Evolutionary conservation across 2,329 filamentous ascomycete genomes (phyloP).

Genomic region (Nannizziopsis barbatae): DNA sequence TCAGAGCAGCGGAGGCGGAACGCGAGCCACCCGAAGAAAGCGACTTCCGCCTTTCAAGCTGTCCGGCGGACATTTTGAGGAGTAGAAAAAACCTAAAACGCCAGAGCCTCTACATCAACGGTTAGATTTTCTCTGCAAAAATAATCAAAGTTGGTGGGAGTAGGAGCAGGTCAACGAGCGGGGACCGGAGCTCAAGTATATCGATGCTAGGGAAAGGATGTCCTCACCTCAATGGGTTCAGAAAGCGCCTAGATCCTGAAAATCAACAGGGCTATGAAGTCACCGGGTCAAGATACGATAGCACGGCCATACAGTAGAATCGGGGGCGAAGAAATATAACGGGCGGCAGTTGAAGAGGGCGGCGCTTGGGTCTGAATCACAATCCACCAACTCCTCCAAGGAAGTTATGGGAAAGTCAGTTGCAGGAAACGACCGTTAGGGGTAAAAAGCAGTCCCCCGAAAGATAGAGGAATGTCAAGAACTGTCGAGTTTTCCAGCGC

Average conservation of each 20-base stretch:
- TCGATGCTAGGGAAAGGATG: background rate
- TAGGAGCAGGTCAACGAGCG: background rate
- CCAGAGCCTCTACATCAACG: background rate
- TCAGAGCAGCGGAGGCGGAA: constrained; percentile 44
- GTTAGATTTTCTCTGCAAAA: background rate
- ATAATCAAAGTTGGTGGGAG: background rate
- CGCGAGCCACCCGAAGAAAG: constrained; percentile 46
- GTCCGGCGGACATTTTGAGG: constrained; percentile 39
- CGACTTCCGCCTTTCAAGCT: constrained; percentile 49
- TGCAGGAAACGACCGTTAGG: background rate
- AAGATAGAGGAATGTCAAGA: background rate
- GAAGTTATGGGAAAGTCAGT: background rate
- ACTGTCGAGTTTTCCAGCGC: constrained; percentile 1
- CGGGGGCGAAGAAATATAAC: background rate
- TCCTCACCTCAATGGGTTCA: background rate
- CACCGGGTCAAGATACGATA: background rate
- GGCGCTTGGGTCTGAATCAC: constrained; percentile 1
- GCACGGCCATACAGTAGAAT: constrained; percentile 5
- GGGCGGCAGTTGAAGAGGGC: background rate
- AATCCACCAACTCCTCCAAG: background rate
- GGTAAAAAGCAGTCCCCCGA: constrained; percentile 2
- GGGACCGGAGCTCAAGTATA: background rate
- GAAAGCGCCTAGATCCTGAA: background rate
- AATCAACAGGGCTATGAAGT: background rate
- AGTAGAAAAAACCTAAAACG: background rate